A percentile compares a stretch with the other conserved stretches of the same genome.
phyloP scores from a whole-genome alignment of 2,329 filamentous ascomycete species.

The Magnaporthiopsis poae region DNA sequence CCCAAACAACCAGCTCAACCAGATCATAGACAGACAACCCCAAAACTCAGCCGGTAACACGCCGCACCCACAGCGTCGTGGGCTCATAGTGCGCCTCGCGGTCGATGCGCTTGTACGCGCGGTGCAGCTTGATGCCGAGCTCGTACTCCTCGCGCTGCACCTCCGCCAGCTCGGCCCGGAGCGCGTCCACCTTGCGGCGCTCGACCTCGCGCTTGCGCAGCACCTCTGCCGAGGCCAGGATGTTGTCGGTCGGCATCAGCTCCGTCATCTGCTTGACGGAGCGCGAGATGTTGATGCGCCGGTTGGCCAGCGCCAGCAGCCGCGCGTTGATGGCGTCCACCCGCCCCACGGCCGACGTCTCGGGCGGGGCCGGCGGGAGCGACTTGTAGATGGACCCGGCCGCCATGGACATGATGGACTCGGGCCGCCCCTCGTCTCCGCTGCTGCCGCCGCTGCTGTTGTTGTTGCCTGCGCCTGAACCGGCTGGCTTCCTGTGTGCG shows the following conservation, averaged over 20 bases:
- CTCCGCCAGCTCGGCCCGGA: slow-evolving; percentile 59
- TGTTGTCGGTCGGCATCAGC: slow-evolving; percentile 61
- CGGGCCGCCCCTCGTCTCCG: slow-evolving; percentile 10
- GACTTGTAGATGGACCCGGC: slow-evolving; percentile 39
- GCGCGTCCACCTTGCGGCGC: slow-evolving; percentile 55
- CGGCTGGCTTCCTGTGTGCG: slow-evolving; percentile 1
- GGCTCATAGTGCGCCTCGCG: slow-evolving; percentile 55
- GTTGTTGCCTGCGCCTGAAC: slow-evolving; percentile 12
- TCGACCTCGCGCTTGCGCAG: slow-evolving; percentile 43
- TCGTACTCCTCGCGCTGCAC: slow-evolving; percentile 70
- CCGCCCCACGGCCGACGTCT: slow-evolving; percentile 49
- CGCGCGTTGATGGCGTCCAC: slow-evolving; percentile 58
- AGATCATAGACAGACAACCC: slow-evolving; percentile 15
- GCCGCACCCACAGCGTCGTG: slow-evolving; percentile 66
- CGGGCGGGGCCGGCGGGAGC: slow-evolving; percentile 52
- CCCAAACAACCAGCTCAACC: neutral
- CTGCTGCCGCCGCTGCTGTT: slow-evolving; percentile 11
- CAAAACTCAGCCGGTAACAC: slow-evolving; percentile 48
- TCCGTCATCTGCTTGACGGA: slow-evolving; percentile 70
- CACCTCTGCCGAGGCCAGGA: slow-evolving; percentile 58
- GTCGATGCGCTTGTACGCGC: slow-evolving; percentile 66
- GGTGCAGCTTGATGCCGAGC: slow-evolving; percentile 62
- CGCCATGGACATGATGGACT: slow-evolving; percentile 26
- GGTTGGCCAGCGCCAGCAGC: slow-evolving; percentile 54
- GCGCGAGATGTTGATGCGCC: slow-evolving; percentile 60